Evolutionary conservation across 371 early-diverging fungal genomes (phyloP), one percentile per base, ranked within the genome.

Genomic region (Lichtheimia corymbifera): DNA sequence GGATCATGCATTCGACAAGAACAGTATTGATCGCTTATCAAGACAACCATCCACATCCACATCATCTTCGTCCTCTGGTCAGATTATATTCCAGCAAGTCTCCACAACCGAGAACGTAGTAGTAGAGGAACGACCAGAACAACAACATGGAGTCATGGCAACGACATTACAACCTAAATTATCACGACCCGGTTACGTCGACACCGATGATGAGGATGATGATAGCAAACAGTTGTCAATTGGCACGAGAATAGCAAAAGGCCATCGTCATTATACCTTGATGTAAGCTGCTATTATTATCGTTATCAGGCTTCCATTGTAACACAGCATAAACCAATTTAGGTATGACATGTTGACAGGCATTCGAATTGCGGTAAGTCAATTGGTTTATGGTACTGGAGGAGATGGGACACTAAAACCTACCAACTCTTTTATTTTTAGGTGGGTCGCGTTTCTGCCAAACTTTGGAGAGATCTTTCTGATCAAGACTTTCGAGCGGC

Each of bases 261-360:
- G 82, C 4, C 88, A 88, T 69, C 83, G 75, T 30, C 86, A 86
- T 65, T 88, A 88, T 62, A 85, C 92, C 50, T 84, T 97, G 42
- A 97, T 97, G 98, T 97, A 61, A 17, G 20, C 24, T 28, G 13
- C 20, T 6, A 53, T n/a, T 17, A 17, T 6, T 24, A n/a, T 15
- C 30, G 28, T 59, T 1, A 0, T n/a, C 22, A 20, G 43, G 35
- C 27, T 52, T 14, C 1, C 5, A 60, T 42, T 27, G 27, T 35
- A 35, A 35, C 35, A 35, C 35, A 35, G 47, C 35, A 72, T 70
- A 69, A 67, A 58, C 17, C 20, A 40, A 28, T 59, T 27, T 44
- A 96, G 95, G 96, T 95, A 97, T 79, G 91, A 98, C 68, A 97
- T 98, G 98, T 78, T 98, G 54, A 97, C 97, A 4, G 98, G 94